Conservation (phyloP, 345 rosid genomes). For the Draba incana region DNA sequence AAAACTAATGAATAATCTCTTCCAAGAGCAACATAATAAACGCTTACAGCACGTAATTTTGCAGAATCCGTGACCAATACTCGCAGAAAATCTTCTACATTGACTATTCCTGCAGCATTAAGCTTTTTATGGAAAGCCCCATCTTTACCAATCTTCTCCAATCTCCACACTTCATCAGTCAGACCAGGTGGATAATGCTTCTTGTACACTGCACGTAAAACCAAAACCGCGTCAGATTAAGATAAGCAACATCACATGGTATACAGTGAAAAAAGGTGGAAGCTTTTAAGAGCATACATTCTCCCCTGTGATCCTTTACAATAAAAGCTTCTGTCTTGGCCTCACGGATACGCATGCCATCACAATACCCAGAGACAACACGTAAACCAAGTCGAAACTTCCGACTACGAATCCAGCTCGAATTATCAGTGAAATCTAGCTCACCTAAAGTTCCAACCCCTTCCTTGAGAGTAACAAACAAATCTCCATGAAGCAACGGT, state of each 20-base stretch:
- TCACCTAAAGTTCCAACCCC: slow-evolving; percentile 97
- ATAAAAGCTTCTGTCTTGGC: slow-evolving; percentile 98
- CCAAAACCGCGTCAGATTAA: slow-evolving; percentile 12
- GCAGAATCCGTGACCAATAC: slow-evolving; percentile 70
- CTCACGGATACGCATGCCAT: slow-evolving; percentile 83
- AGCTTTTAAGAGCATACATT: slow-evolving; percentile 53
- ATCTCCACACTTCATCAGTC: slow-evolving; percentile 91
- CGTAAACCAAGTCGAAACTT: slow-evolving; percentile 93
- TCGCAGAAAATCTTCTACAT: slow-evolving; percentile 87
- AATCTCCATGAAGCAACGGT: slow-evolving; percentile 84
- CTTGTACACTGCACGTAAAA: slow-evolving; percentile 78
- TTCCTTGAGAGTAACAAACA: slow-evolving; percentile 90
- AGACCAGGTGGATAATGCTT: slow-evolving; percentile 96
- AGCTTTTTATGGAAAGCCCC: slow-evolving; percentile 97
- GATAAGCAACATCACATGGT: slow-evolving; percentile 21
- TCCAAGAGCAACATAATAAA: slow-evolving; percentile 30
- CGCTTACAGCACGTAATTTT: slow-evolving; percentile 79
- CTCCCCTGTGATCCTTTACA: slow-evolving; percentile 98
- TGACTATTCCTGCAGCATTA: slow-evolving; percentile 45
- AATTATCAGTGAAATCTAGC: slow-evolving; percentile 88
- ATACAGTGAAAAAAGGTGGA: background rate
- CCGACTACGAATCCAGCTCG: slow-evolving; percentile 98
- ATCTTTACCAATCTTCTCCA: slow-evolving; percentile 99
- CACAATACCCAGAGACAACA: slow-evolving; percentile 74
- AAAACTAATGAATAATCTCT: slow-evolving; percentile 6